Evolutionary conservation across 164 flowering plant genomes (phyloP).

Genomic region (Stephania japonica): DNA sequence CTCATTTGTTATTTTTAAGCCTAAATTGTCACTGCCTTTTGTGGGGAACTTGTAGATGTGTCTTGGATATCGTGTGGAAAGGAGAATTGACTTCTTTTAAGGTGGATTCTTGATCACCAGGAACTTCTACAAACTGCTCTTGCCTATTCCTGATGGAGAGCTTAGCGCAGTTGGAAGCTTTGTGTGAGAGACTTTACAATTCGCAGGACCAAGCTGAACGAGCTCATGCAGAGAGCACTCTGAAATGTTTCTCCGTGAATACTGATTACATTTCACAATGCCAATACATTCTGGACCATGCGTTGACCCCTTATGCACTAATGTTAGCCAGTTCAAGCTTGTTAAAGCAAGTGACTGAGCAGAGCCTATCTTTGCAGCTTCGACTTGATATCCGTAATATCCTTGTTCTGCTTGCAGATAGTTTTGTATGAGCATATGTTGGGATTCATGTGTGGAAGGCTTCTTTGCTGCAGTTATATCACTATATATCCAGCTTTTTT

Average conservation of each 20-base stretch:
- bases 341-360: constrained; percentile 97
- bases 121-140: constrained; percentile 20
- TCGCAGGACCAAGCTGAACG: constrained; percentile 91
- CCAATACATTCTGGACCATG: constrained; percentile 91
- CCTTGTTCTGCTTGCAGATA: constrained; percentile 16
- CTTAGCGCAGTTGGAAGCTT: constrained; percentile 85
- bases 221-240: constrained; percentile 87
- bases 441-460: background rate
- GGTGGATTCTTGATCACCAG: constrained; percentile 31
- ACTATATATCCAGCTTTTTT: background rate
- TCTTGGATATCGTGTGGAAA: constrained; percentile 26
- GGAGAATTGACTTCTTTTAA: constrained; percentile 26
- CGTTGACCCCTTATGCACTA: constrained; percentile 86
- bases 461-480: constrained; percentile 1
- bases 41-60: constrained; percentile 34
- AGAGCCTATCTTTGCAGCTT: constrained; percentile 80
- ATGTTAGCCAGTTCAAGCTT: constrained; percentile 98
- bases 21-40: constrained; percentile 24
- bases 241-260: constrained; percentile 85
- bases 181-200: constrained; percentile 97
- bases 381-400: constrained; percentile 91
- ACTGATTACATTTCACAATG: constrained; percentile 92
- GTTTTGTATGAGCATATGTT: constrained; percentile 1
- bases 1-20: constrained; percentile 1
- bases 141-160: constrained; percentile 54